phyloP scores from a whole-genome alignment of 352 stramenopile species.

The Pythium rhizo-oryzae region DNA sequence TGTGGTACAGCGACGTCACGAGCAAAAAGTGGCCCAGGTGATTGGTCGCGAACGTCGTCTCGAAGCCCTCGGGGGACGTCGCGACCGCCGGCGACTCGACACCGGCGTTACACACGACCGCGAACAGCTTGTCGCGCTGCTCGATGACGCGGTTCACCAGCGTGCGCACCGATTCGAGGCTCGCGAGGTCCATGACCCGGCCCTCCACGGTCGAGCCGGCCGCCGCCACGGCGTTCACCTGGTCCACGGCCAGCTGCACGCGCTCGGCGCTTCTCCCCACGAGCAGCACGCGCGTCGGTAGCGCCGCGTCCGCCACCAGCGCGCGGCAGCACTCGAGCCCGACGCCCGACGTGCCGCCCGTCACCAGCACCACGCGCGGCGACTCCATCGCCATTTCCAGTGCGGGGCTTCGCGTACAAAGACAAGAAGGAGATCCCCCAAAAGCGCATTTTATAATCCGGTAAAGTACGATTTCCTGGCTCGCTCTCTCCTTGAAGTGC shows the following conservation, averaged over 20 bases:
- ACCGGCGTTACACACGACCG: constrained; percentile 42
- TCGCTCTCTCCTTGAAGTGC: constrained; percentile 3
- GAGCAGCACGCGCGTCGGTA: constrained; percentile 31
- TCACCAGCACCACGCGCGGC: constrained; percentile 37
- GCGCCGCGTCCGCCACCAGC: constrained; percentile 18
- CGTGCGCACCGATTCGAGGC: constrained; percentile 31
- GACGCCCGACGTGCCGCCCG: constrained; percentile 37
- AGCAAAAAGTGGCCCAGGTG: constrained; percentile 48
- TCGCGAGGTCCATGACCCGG: constrained; percentile 29
- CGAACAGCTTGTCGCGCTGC: constrained; percentile 33
- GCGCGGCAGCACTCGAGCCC: constrained; percentile 37
- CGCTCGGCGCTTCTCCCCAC: constrained; percentile 30
- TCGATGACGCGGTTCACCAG: constrained; percentile 31
- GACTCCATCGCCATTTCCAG: background rate
- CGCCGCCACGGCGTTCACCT: constrained; percentile 19
- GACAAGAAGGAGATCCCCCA: no score
- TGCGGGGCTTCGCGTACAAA: no score
- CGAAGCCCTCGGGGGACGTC: constrained; percentile 34
- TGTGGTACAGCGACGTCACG: constrained; percentile 32
- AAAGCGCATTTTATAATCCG: no score
- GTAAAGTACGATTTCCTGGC: no score
- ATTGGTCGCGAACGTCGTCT: constrained; percentile 47
- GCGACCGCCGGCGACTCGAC: constrained; percentile 31
- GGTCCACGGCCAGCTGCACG: constrained; percentile 28
- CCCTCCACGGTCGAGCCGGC: constrained; percentile 22